Base-by-base conservation (phyloP, 768 basidiomycete genomes). In the Pleurotus citrinopileatus region DNA sequence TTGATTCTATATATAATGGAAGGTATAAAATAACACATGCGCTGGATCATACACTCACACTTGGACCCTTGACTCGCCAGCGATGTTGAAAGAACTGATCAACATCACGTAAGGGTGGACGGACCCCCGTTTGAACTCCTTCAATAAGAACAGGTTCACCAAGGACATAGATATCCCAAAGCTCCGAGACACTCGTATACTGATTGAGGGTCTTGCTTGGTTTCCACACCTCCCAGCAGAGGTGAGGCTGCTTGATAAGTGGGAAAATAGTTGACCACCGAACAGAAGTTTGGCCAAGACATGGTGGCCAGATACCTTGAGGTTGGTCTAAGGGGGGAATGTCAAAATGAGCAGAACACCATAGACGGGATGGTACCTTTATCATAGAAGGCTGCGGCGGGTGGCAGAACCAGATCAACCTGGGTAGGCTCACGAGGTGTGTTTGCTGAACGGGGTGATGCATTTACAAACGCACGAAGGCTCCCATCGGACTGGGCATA, bases 41-140 rank as follows among this genome's bases (percentile, higher is more conserved):
- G 7, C 7, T 7, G 32, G 15, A 7, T 34, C 32, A 34, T 34
- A 34, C 32, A 34, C 12, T 69, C 60, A 67, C 89, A 82, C 13
- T 86, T 71, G 65, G 87, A 19, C 48, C 52, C 25, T 51, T 55
- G 4, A 13, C 28, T 13, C 56, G 51, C 60, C 65, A 65, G 10
- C 28, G 28, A 2, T 53, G 44, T 25, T 60, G 53, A 28, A 67
- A 65, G 15, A 57, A 45, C 20, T 57, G 29, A 37, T 68, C 65
- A 10, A 67, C 59, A 0, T 59, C 17, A 10, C 56, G 57, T 25
- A 70, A 53, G 1, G 66, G 67, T 10, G 63, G 68, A 29, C 67
- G 63, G 34, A 61, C 27, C 3, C 67, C 63, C 1, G 60, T 63
- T 38, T 65, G 62, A 20, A 38, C 36, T 6, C 59, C 59, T 1